Conservation (phyloP, 1,139 yeast genomes). For the Entelexis paramagnoliae region DNA sequence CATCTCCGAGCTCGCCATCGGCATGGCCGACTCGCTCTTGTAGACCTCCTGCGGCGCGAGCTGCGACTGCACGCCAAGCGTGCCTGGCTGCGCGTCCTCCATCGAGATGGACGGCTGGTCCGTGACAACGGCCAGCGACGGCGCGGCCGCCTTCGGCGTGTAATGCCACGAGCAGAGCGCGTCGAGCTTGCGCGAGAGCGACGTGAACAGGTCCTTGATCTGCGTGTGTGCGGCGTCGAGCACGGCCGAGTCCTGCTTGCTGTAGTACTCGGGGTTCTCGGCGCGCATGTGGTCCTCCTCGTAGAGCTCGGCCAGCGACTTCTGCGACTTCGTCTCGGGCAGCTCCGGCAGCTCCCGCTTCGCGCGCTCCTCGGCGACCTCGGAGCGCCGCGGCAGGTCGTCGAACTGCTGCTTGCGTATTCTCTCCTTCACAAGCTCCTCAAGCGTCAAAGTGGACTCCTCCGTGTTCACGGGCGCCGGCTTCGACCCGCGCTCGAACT, state of each 20-base stretch:
- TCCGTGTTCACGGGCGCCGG: constrained; percentile 90
- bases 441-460: constrained; percentile 75
- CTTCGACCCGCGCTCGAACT: constrained; percentile 63
- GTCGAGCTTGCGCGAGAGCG: constrained; percentile 64
- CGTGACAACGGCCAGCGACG: constrained; percentile 68
- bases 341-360: constrained; percentile 39
- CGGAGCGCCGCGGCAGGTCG: constrained; percentile 59
- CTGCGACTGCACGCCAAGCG: constrained; percentile 60
- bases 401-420: constrained; percentile 68
- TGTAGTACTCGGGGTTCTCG: constrained; percentile 34
- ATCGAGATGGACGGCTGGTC: constrained; percentile 69
- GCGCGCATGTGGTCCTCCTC: constrained; percentile 65
- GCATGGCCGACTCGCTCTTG: constrained; percentile 55
- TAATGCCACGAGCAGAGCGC: constrained; percentile 87
- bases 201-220: constrained; percentile 53
- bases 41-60: constrained; percentile 97
- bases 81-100: constrained; percentile 96
- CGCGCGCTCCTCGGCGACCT: constrained; percentile 31
- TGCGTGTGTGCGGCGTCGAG: constrained; percentile 67
- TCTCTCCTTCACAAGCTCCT: constrained; percentile 77
- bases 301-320: constrained; percentile 84
- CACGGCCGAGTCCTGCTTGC: constrained; percentile 44
- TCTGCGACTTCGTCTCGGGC: constrained; percentile 72
- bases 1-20: constrained; percentile 69
- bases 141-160: constrained; percentile 82